A percentile compares a stretch with the other conserved stretches of the same genome.
phyloP scores from a whole-genome alignment of 768 basidiomycete species.

The Amylocystis lapponica region DNA sequence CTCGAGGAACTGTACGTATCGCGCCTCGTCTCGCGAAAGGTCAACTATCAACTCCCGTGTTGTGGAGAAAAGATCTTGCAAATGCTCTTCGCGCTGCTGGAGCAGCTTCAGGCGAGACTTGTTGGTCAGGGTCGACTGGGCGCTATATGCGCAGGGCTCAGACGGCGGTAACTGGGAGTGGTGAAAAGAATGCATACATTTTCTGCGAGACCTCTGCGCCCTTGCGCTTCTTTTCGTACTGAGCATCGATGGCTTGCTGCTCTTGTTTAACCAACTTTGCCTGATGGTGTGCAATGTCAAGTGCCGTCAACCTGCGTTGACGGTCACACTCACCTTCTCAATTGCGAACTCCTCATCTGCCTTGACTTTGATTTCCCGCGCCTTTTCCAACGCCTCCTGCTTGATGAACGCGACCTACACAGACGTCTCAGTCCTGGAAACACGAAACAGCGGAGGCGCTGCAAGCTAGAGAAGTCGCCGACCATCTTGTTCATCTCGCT shows the following conservation, averaged over 20 bases:
- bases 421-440: background rate
- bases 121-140: constrained; percentile 95
- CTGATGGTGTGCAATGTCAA: constrained; percentile 41
- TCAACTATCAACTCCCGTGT: constrained; percentile 59
- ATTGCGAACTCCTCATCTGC: constrained; percentile 99
- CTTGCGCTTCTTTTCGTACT: constrained; percentile 95
- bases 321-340: constrained; percentile 69
- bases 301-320: background rate
- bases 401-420: constrained; percentile 93
- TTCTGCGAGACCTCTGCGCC: constrained; percentile 91
- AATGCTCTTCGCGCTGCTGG: constrained; percentile 85
- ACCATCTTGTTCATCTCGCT: constrained; percentile 99
- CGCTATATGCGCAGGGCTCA: constrained; percentile 38
- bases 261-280: constrained; percentile 97
- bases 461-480: constrained; percentile 17
- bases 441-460: constrained; percentile 1
- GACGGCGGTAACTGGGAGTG: background rate
- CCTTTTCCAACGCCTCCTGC: constrained; percentile 97
- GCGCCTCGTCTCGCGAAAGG: constrained; percentile 57
- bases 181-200: constrained; percentile 55
- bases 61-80: constrained; percentile 81
- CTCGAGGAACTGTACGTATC: constrained; percentile 80
- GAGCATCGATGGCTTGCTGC: constrained; percentile 88
- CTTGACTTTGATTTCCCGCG: constrained; percentile 93
- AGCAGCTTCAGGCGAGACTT: constrained; percentile 89